Evolutionary conservation across 2,329 filamentous ascomycete genomes (phyloP).

Genomic region (Colletotrichum sojae): DNA sequence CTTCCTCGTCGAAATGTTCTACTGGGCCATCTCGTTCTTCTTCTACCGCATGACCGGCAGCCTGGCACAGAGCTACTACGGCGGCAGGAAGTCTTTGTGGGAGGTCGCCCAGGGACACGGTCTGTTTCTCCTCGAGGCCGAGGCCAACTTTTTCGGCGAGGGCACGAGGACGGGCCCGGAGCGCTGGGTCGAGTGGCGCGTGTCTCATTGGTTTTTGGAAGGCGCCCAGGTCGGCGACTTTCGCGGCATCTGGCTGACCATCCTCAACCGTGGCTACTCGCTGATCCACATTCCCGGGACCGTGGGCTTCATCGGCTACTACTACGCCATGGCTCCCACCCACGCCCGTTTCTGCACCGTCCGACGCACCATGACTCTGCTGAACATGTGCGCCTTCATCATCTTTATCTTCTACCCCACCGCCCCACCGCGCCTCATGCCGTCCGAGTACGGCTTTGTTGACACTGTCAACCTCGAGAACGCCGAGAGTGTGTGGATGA

Average conservation of each 20-base stretch:
- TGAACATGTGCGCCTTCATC: conserved; percentile 72
- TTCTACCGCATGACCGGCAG: conserved; percentile 74
- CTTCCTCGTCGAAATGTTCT: conserved; percentile 81
- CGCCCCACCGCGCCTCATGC: conserved; percentile 74
- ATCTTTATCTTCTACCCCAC: conserved; percentile 75
- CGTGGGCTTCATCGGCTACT: conserved; percentile 75
- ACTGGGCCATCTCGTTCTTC: conserved; percentile 77
- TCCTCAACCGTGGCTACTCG: conserved; percentile 72
- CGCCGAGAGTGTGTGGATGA: conserved; percentile 76
- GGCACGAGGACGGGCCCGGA: conserved; percentile 52
- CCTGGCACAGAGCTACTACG: conserved; percentile 65
- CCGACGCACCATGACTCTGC: conserved; percentile 65
- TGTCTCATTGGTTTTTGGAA: conserved; percentile 69
- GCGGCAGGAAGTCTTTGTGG: conserved; percentile 55
- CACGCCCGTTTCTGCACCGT: conserved; percentile 53
- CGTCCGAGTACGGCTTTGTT: conserved; percentile 71
- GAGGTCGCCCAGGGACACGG: conserved; percentile 69
- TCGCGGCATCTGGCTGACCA: conserved; percentile 56
- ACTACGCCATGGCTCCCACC: conserved; percentile 69
- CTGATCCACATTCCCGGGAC: conserved; percentile 73
- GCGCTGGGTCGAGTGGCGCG: conserved; percentile 59
- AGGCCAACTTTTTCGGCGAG: conserved; percentile 62
- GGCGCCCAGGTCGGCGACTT: conserved; percentile 37
- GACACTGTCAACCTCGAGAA: conserved; percentile 69
- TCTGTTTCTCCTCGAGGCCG: conserved; percentile 67